Conservation (phyloP, 768 basidiomycete species). For the Pisolithus orientalis region DNA sequence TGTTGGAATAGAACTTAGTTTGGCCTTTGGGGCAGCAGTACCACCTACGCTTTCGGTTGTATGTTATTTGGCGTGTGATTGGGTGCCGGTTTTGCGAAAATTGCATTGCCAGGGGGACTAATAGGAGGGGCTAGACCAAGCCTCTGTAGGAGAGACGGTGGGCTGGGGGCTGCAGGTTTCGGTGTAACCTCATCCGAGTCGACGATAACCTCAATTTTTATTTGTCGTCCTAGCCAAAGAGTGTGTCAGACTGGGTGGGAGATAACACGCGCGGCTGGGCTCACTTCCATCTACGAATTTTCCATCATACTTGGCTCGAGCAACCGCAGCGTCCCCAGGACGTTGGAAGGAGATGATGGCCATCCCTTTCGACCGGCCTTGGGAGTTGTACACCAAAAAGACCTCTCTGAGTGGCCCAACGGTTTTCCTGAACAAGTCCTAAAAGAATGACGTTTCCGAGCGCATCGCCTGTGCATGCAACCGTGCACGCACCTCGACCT, state of each 20-base stretch:
- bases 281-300: conserved; percentile 66
- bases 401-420: conserved; percentile 67
- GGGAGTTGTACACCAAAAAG: conserved; percentile 70
- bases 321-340: conserved; percentile 53
- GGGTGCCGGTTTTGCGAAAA: conserved; percentile 1
- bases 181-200: conserved; percentile 32
- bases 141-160: conserved; percentile 36
- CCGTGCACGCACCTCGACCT: conserved; percentile 50
- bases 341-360: conserved; percentile 66
- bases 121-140: conserved; percentile 16
- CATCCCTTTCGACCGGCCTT: conserved; percentile 76
- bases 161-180: conserved; percentile 18
- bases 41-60: conserved; percentile 8
- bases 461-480: background rate
- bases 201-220: conserved; percentile 58
- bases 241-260: background rate
- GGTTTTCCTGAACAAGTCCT: conserved; percentile 75
- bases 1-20: background rate
- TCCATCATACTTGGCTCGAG: conserved; percentile 65
- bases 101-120: background rate
- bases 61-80: conserved; percentile 14
- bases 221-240: conserved; percentile 46
- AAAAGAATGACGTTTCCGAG: conserved; percentile 8
- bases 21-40: background rate
- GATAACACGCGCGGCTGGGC: conserved; percentile 11